Base-by-base conservation (phyloP, 2,329 filamentous ascomycete genomes). In the Mycosphaerelloides madeirae region DNA sequence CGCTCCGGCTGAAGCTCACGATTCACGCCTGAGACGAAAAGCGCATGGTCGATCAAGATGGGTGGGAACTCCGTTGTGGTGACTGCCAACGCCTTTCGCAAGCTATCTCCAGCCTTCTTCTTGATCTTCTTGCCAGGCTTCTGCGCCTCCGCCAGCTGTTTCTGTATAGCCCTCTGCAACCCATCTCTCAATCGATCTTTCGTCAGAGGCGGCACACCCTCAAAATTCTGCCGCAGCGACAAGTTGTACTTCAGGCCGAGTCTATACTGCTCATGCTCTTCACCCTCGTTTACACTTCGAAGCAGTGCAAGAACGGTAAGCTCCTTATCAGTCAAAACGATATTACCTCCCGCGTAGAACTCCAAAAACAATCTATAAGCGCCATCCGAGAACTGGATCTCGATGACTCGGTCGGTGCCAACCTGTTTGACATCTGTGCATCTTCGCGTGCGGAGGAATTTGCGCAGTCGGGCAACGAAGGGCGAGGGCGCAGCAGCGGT, bases 311-410 rank as follows among this genome's bases (percentile, higher is more conserved):
- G 65, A 43, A 97, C 90, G 51, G 84, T 93, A 41, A 90, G 72
- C 18, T 94, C 83, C 39, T 76, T 78, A 62, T 97, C 89, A 2
- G 93, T 95, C 41, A 98, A 75, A 49, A 98, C 87, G 49, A 98
- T 84, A 63, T 98, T 98, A 35, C 93, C 93, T 41, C 87, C 86
- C 1, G 93, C 91, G 64, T 95, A 98, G 70, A 98, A 98, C 68
- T 98, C 93, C 20, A 98, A 72, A 63, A 88, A 96, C 16, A 98
- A 67, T 32, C 84, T 78, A 63, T 94, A 96, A 56, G 83, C 77
- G 9, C 93, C 93, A 72, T 97, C 89, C 57, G 87, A 94, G 64
- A 98, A 96, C 58, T 85, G 79, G 42, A 98, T 81, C 64, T 97
- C 88, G 41, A 98, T 83, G 49, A 98, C 85, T 41, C 93, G 80